A percentile compares a stretch with the other conserved stretches of the same genome.
These are phyloP conservation scores for Blastocystis sp. DNA, from an alignment of 352 stramenopile genomes.

Conservation along the genomic window DNA sequence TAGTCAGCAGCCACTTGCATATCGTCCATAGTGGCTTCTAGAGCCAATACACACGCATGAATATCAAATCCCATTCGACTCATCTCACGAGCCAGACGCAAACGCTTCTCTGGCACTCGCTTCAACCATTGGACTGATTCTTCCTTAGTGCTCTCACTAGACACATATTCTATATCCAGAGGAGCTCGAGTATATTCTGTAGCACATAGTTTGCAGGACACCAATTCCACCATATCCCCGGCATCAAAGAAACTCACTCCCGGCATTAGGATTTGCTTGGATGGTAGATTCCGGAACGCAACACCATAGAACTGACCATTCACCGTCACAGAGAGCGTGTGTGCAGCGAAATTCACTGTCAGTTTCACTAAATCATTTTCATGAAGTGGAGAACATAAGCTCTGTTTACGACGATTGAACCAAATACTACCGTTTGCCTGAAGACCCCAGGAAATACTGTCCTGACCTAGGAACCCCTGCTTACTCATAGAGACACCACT, in stretches of 20 bases:
- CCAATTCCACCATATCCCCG: constrained; percentile 60
- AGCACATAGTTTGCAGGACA: constrained; percentile 27
- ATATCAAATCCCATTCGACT: constrained; percentile 57
- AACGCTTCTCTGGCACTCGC: constrained; percentile 34
- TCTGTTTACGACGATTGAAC: constrained; percentile 40
- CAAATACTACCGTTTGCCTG: constrained; percentile 33
- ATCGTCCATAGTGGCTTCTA: constrained; percentile 56
- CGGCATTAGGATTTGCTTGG: not conserved
- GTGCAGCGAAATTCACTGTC: constrained; percentile 1
- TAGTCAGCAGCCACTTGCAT: constrained; percentile 30
- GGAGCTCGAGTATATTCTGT: constrained; percentile 2
- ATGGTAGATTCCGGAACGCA: constrained; percentile 55
- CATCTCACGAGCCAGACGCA: constrained; percentile 20
- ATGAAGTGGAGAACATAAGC: constrained; percentile 19
- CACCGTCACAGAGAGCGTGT: constrained; percentile 57
- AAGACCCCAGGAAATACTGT: constrained; percentile 42
- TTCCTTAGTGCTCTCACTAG: constrained; percentile 47
- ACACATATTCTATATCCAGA: constrained; percentile 34
- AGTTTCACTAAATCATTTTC: constrained; percentile 61
- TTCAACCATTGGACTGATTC: constrained; percentile 56
- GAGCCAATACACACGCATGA: constrained; percentile 39
- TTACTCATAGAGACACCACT: not conserved
- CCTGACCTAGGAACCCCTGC: not conserved
- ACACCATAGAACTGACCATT: constrained; percentile 58
- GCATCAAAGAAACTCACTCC: constrained; percentile 63